These are phyloP conservation scores for Ailanthus altissimus DNA, from an alignment of 345 rosid genomes.

Conservation along the genomic window DNA sequence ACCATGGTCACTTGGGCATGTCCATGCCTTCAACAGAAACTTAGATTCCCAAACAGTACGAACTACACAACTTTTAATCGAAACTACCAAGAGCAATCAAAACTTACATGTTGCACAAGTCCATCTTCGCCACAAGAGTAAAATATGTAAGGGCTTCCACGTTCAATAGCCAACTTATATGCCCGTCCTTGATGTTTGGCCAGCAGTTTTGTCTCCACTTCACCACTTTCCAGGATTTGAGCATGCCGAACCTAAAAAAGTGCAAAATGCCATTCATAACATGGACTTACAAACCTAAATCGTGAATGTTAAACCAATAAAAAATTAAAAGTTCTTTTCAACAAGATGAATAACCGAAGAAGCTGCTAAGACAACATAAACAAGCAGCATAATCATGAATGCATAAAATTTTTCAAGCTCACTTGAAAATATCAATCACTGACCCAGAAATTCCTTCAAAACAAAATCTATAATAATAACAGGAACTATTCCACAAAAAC, in stretches of 20 bases:
- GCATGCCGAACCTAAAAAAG: slow-evolving; percentile 76
- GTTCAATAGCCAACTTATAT: slow-evolving; percentile 84
- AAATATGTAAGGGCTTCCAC: slow-evolving; percentile 79
- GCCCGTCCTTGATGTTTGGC: slow-evolving; percentile 65
- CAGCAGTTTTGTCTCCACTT: slow-evolving; percentile 56
- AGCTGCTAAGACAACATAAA: too few relatives aligned
- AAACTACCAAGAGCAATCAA: slow-evolving; percentile 10
- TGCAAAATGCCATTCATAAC: neutral
- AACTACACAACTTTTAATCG: slow-evolving; percentile 3
- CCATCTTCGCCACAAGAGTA: slow-evolving; percentile 97
- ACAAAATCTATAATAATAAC: neutral
- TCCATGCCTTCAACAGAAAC: slow-evolving; percentile 1
- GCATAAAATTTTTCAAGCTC: neutral
- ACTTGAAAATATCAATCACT: neutral
- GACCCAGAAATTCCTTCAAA: neutral
- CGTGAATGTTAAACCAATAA: neutral
- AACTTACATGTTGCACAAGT: slow-evolving; percentile 81
- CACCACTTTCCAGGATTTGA: slow-evolving; percentile 60
- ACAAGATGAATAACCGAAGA: neutral
- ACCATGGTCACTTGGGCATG: neutral
- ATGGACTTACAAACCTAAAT: slow-evolving; percentile 1
- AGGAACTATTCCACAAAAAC: neutral
- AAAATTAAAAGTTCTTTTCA: neutral
- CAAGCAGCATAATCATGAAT: slow-evolving; percentile 1
- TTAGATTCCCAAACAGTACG: neutral